Conservation (phyloP, 1,284 basidiomycete genomes). For the Grifola frondosa region DNA sequence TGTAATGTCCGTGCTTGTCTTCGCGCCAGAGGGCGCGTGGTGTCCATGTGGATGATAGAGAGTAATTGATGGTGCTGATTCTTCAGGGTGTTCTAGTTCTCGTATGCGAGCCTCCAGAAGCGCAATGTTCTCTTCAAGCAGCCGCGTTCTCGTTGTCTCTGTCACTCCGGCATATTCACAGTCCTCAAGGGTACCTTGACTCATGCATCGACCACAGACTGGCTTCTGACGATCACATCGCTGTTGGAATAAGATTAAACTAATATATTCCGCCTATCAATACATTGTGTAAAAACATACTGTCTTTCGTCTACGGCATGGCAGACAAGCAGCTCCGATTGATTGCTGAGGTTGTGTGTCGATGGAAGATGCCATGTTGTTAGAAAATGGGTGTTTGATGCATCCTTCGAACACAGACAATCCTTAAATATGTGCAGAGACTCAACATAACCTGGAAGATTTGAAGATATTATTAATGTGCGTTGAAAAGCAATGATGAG, state of each 20-base stretch:
- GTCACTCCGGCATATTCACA: constrained; percentile 31
- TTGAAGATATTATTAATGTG: too few relatives aligned
- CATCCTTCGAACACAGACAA: too few relatives aligned
- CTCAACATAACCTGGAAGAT: too few relatives aligned
- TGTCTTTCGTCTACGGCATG: constrained; percentile 20
- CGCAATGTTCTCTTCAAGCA: constrained; percentile 32
- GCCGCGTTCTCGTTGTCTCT: constrained; percentile 26
- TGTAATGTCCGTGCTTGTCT: not conserved
- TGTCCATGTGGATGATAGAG: constrained; percentile 17
- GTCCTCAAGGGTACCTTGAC: constrained; percentile 25
- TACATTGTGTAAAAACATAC: too few relatives aligned
- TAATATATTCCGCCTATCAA: too few relatives aligned
- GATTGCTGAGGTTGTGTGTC: not conserved
- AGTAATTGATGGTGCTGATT: constrained; percentile 20
- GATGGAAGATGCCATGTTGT: too few relatives aligned
- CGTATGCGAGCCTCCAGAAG: constrained; percentile 29
- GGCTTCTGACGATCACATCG: constrained; percentile 31
- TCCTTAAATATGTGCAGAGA: too few relatives aligned
- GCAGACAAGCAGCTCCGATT: constrained; percentile 18
- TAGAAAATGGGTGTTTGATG: too few relatives aligned
- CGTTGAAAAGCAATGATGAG: too few relatives aligned
- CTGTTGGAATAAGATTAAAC: too few relatives aligned
- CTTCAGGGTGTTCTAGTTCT: constrained; percentile 27
- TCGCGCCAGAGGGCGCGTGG: too few relatives aligned
- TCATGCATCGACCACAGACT: constrained; percentile 28